Evolutionary conservation across 83 land plant species (phyloP).

Genomic region (Picea engelmannii): DNA sequence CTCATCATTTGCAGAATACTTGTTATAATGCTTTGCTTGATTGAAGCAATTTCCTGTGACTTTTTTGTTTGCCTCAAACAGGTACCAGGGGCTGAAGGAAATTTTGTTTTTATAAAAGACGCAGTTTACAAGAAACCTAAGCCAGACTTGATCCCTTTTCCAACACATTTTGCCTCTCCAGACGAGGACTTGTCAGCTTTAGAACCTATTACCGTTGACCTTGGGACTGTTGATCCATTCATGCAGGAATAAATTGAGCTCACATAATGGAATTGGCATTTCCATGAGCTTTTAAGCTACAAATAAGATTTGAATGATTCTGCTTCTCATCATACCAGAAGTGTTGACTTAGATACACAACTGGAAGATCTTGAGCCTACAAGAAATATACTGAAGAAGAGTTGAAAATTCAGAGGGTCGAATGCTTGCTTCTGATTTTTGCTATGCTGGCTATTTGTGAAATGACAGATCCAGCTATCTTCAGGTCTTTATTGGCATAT

Average conservation of each 20-base stretch:
- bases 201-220: constrained; percentile 76
- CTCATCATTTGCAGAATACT: no score
- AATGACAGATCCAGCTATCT: not conserved
- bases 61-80: no score
- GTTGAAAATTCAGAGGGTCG: not conserved
- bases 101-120: constrained; percentile 51
- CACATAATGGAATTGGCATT: constrained; percentile 1
- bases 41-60: no score
- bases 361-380: not conserved
- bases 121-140: constrained; percentile 86
- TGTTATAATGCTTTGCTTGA: no score
- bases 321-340: not conserved
- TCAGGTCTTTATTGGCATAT: not conserved
- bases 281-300: not conserved
- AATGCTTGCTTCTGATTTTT: not conserved
- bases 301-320: not conserved
- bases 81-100: no score
- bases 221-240: constrained; percentile 90
- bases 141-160: constrained; percentile 75
- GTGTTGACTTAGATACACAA: not conserved
- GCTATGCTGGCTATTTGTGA: not conserved
- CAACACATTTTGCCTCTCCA: constrained; percentile 66
- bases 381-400: not conserved
- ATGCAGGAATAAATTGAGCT: constrained; percentile 28
- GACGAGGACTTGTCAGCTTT: constrained; percentile 61